phyloP scores from a whole-genome alignment of 148 eudicot genomes.

The Vaccinium darrowii region DNA sequence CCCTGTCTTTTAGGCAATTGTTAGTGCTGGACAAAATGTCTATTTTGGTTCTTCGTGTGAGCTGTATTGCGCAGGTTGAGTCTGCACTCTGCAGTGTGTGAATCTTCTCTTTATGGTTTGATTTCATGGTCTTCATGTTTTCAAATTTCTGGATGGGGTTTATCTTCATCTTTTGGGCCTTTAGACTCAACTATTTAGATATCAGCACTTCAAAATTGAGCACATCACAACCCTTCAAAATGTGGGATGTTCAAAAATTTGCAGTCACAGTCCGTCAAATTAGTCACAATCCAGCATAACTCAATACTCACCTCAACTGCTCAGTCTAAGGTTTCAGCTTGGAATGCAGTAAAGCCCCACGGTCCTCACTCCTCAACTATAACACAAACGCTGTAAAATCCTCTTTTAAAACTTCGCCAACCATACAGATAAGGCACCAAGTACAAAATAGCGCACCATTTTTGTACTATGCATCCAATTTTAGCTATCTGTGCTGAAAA shows the following conservation, averaged over 20 bases:
- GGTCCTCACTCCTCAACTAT: background rate
- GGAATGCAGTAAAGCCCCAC: background rate
- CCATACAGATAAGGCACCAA: background rate
- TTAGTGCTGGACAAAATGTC: background rate
- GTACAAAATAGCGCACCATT: no score
- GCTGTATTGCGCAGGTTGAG: background rate
- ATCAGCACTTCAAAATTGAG: background rate
- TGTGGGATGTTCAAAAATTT: background rate
- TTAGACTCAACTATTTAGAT: background rate
- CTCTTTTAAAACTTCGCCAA: background rate
- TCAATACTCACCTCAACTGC: background rate
- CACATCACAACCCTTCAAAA: background rate
- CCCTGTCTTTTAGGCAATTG: background rate
- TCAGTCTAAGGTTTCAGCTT: background rate
- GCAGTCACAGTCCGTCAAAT: background rate
- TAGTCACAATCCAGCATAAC: background rate
- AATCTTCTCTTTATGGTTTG: background rate
- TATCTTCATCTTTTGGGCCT: background rate
- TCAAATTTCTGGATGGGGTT: background rate
- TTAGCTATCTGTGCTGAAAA: background rate
- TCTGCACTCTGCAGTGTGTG: background rate
- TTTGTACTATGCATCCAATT: background rate
- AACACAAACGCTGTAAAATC: background rate
- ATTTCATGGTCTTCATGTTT: background rate
- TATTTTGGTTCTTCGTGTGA: background rate